Conservation (phyloP, 805 yeast genomes). For the Candida patagonica region DNA sequence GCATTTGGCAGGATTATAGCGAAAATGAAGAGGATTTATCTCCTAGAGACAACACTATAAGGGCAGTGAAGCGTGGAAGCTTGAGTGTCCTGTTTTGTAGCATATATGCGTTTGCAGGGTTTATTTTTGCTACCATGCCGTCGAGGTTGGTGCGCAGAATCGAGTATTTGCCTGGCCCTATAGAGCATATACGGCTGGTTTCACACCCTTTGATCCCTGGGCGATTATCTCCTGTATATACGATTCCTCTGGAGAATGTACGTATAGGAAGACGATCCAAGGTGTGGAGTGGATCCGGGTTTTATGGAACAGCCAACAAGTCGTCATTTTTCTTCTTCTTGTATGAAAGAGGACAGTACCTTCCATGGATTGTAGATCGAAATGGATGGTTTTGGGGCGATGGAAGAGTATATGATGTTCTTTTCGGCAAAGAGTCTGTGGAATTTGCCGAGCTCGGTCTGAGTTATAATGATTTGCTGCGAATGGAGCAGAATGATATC, state of each 20-base stretch:
- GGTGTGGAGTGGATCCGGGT: slow-evolving; percentile 81
- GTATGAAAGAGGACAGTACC: slow-evolving; percentile 44
- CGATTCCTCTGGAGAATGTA: slow-evolving; percentile 50
- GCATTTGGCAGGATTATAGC: slow-evolving; percentile 42
- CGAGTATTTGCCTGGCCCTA: slow-evolving; percentile 54
- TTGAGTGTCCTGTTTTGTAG: slow-evolving; percentile 30
- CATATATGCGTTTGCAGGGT: slow-evolving; percentile 34
- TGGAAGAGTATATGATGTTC: slow-evolving; percentile 71
- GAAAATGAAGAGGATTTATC: slow-evolving; percentile 43
- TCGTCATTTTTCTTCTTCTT: slow-evolving; percentile 65
- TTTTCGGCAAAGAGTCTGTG: slow-evolving; percentile 75
- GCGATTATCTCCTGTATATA: slow-evolving; percentile 63
- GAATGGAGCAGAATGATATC: slow-evolving; percentile 38
- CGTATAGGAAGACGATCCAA: slow-evolving; percentile 51
- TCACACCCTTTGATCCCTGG: slow-evolving; percentile 73
- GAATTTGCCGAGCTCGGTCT: slow-evolving; percentile 67
- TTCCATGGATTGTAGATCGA: slow-evolving; percentile 74
- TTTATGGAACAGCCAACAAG: slow-evolving; percentile 73
- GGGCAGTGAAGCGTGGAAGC: slow-evolving; percentile 29
- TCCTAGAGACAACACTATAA: slow-evolving; percentile 30
- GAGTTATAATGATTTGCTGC: slow-evolving; percentile 50
- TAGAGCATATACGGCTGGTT: slow-evolving; percentile 51
- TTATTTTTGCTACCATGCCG: slow-evolving; percentile 46
- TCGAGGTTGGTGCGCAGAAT: slow-evolving; percentile 64
- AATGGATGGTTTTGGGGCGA: slow-evolving; percentile 91